Evolutionary conservation across 2,329 filamentous ascomycete species (phyloP).

Genomic region (Hawksworthiomyces lignivorus): DNA sequence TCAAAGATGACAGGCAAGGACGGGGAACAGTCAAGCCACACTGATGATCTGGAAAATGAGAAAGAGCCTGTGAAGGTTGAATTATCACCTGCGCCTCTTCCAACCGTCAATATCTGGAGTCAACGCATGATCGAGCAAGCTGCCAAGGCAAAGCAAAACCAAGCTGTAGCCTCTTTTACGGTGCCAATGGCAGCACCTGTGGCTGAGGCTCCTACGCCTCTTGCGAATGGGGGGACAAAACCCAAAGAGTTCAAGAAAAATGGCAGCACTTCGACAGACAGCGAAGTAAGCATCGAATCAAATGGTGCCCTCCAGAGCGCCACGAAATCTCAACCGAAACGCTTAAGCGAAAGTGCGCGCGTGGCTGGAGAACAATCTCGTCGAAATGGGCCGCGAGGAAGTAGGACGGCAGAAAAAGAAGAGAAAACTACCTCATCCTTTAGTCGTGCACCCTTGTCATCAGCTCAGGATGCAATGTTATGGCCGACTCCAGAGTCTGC

Average conservation of each 20-base stretch:
- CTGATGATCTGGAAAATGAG: slow-evolving; percentile 49
- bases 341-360: slow-evolving; percentile 32
- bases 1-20: slow-evolving; percentile 43
- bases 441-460: slow-evolving; percentile 39
- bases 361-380: slow-evolving; percentile 31
- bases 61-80: slow-evolving; percentile 53
- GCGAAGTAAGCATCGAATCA: not conserved
- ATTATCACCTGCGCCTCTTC: slow-evolving; percentile 73
- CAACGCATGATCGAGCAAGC: slow-evolving; percentile 62
- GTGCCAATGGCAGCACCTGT: not conserved
- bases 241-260: slow-evolving; percentile 16
- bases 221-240: slow-evolving; percentile 5
- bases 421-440: slow-evolving; percentile 20
- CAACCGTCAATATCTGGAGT: slow-evolving; percentile 81
- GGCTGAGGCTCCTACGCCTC: slow-evolving; percentile 12
- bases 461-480: slow-evolving; percentile 66
- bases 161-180: slow-evolving; percentile 10
- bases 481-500: slow-evolving; percentile 89
- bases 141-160: slow-evolving; percentile 39
- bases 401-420: slow-evolving; percentile 37
- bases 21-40: slow-evolving; percentile 40
- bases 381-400: slow-evolving; percentile 36
- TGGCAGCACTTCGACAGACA: not conserved
- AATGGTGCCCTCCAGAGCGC: slow-evolving; percentile 28
- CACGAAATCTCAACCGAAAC: slow-evolving; percentile 33